Conservation (phyloP, 495 filamentous ascomycete species). For the Neurospora terricola region DNA sequence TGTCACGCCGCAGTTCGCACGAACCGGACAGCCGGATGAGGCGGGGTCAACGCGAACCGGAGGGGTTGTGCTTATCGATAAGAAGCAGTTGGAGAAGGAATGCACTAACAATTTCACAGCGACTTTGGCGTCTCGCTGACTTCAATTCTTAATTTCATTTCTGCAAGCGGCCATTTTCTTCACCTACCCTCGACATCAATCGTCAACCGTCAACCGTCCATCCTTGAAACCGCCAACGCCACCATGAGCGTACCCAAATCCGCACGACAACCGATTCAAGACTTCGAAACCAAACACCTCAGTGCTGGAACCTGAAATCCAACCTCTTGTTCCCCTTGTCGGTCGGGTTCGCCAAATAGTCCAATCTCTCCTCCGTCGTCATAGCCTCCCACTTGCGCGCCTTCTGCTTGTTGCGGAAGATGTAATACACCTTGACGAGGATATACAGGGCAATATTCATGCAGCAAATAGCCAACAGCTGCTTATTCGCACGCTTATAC, state of each 20-base stretch:
- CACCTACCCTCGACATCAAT: background rate
- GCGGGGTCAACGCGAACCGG: background rate
- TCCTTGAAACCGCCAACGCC: background rate
- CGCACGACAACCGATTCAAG: background rate
- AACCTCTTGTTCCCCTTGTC: constrained; percentile 69
- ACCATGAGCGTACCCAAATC: background rate
- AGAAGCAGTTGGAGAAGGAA: background rate
- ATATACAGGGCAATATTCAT: constrained; percentile 49
- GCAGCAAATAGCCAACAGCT: constrained; percentile 46
- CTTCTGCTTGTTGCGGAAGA: constrained; percentile 42
- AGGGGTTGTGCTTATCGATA: background rate
- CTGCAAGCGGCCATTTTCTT: background rate
- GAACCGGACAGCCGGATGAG: no score
- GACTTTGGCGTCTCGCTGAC: background rate
- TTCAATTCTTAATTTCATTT: background rate
- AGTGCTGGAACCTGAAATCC: constrained; percentile 43
- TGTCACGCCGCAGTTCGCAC: background rate
- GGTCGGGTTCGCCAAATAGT: constrained; percentile 56
- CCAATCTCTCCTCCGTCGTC: constrained; percentile 48
- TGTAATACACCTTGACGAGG: constrained; percentile 51
- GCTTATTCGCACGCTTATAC: constrained; percentile 52
- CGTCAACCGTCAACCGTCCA: background rate
- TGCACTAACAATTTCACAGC: background rate
- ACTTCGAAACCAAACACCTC: background rate
- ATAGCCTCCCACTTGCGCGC: constrained; percentile 49